Percentiles rank a stretch among this genome's conserved stretches.
Evolutionary conservation across 2,329 filamentous ascomycete species (phyloP).

Genomic region (Pyrenophora teres): DNA sequence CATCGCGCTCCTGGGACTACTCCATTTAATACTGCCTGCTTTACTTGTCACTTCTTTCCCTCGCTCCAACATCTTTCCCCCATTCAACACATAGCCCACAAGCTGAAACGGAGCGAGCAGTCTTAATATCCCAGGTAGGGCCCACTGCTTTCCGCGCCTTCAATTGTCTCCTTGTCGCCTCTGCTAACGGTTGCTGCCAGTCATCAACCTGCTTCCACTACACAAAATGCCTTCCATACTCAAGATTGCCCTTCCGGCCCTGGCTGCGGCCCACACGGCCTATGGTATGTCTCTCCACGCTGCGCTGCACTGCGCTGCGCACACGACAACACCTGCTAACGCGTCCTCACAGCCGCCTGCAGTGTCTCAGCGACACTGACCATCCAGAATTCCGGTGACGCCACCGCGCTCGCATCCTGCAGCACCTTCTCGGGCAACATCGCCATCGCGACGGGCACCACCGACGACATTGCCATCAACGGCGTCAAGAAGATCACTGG

Average conservation of each 20-base stretch:
- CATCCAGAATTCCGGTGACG: constrained; percentile 66
- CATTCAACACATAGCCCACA: constrained; percentile 29
- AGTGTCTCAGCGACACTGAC: constrained; percentile 56
- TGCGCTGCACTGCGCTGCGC: no score
- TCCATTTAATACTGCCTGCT: constrained; percentile 37
- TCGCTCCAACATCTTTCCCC: constrained; percentile 44
- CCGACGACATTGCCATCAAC: constrained; percentile 65
- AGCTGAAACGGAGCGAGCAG: constrained; percentile 32
- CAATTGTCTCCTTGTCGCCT: constrained; percentile 23
- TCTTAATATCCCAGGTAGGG: constrained; percentile 46
- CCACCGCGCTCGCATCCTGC: constrained; percentile 65
- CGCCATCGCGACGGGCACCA: constrained; percentile 62
- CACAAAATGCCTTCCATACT: constrained; percentile 57
- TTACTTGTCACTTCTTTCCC: constrained; percentile 47
- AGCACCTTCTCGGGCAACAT: constrained; percentile 71
- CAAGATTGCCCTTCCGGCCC: constrained; percentile 61
- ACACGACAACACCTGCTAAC: constrained; percentile 20
- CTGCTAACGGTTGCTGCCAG: constrained; percentile 34
- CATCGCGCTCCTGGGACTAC: constrained; percentile 27
- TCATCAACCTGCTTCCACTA: constrained; percentile 24
- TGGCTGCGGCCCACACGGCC: constrained; percentile 59
- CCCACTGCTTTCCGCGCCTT: constrained; percentile 13
- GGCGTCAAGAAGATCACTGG: constrained; percentile 65
- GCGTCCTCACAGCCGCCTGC: constrained; percentile 42
- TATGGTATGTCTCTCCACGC: constrained; percentile 51